A percentile compares a stretch with the other conserved stretches of the same genome.
phyloP scores from a whole-genome alignment of 371 early-diverging fungal species.

The Circinella minor region DNA sequence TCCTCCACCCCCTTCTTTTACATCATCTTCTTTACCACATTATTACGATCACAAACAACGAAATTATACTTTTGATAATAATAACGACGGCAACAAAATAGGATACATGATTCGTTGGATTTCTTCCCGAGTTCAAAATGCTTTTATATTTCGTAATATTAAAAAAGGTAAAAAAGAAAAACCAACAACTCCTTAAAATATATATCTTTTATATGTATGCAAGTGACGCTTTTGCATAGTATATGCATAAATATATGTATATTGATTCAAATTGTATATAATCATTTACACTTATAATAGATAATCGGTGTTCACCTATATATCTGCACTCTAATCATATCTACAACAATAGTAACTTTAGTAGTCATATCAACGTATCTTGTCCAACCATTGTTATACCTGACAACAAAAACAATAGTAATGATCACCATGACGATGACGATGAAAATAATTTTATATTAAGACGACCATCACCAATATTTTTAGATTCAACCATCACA shows the following conservation, averaged over 20 bases:
- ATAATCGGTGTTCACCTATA: conserved; percentile 1
- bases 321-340: background rate
- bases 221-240: too few species aligned
- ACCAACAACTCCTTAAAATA: too few species aligned
- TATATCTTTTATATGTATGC: too few species aligned
- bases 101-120: conserved; percentile 2
- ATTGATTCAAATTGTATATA: background rate
- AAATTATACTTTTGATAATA: background rate
- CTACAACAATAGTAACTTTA: background rate
- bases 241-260: background rate
- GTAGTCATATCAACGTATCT: background rate
- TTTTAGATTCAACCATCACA: background rate
- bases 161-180: background rate
- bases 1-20: conserved; percentile 9
- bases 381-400: background rate
- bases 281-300: background rate
- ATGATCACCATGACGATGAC: background rate
- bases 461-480: background rate
- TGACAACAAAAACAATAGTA: too few species aligned
- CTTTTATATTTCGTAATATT: background rate
- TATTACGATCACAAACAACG: background rate
- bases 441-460: background rate
- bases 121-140: background rate
- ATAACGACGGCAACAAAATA: background rate
- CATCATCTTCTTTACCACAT: background rate